Percentiles rank a stretch among this genome's conserved stretches.
phyloP scores from a whole-genome alignment of 2,329 filamentous ascomycete species.

The Sclerotinia nivalis region DNA sequence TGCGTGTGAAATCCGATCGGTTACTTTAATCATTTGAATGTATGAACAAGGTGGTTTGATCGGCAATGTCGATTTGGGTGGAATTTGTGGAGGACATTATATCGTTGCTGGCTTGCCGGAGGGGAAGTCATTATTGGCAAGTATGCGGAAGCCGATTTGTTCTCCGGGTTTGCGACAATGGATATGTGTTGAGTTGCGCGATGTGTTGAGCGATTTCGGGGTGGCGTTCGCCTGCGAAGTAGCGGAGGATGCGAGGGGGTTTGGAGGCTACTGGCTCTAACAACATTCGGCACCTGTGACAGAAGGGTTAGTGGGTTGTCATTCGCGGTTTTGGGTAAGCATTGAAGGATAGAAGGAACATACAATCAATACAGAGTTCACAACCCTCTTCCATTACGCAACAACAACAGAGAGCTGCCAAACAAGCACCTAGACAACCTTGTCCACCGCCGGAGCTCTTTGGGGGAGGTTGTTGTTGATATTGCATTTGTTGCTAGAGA shows the following conservation, averaged over 20 bases:
- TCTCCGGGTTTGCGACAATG: not conserved
- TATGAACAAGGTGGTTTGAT: constrained; percentile 9
- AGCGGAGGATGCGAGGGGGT: not conserved
- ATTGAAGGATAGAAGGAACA: constrained; percentile 23
- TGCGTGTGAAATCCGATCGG: not conserved
- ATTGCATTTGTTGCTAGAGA: constrained; percentile 46
- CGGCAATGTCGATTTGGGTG: not conserved
- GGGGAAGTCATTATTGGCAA: constrained; percentile 3
- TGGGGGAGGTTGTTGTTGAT: constrained; percentile 47
- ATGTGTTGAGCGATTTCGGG: not conserved
- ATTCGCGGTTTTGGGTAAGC: not conserved
- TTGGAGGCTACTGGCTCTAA: not conserved
- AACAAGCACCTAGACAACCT: constrained; percentile 49
- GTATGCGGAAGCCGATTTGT: not conserved
- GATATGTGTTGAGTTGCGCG: not conserved
- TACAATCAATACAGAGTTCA: constrained; percentile 52
- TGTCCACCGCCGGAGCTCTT: constrained; percentile 43
- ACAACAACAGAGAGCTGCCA: constrained; percentile 53
- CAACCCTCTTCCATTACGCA: constrained; percentile 53
- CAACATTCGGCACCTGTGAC: constrained; percentile 20
- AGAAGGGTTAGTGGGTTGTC: not conserved
- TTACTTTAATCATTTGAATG: not conserved
- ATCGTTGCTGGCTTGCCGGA: constrained; percentile 9
- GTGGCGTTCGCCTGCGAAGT: not conserved
- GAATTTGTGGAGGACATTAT: not conserved